Base-by-base conservation (phyloP, 1,284 basidiomycete species). In the Boletus semigastroideus region DNA sequence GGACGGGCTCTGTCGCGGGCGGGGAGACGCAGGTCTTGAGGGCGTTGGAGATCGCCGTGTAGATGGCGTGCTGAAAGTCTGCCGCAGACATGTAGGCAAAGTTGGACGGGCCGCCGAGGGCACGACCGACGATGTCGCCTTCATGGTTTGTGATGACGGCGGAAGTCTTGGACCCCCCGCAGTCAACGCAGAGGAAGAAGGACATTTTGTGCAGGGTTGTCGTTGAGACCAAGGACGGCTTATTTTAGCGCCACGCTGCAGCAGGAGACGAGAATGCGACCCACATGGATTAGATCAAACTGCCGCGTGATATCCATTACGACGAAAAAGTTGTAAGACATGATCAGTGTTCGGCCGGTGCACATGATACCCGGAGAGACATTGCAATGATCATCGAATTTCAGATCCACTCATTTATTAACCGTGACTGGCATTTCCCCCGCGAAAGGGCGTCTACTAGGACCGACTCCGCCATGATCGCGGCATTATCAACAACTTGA, bases 121-220 rank as follows among this genome's bases (percentile, higher is more conserved):
- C 85, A 31, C 83, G 82, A 1, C 79, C 85, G 44, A 88, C 54
- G 61, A 89, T 75, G 3, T 70, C 69, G 49, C 88, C 86, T 5
- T 74, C 55, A 20, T 62, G 60, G 62, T 84, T 75, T 53, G 74
- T 74, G 64, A 92, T 79, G 55, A 80, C 87, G 10, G 79, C 86
- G 22, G 84, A 79, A 8, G 89, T 90, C 74, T 92, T 92, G 42
- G 87, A 87, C 19, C 87, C 90, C 31, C 90, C 90, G 56, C 89
- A 91, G 68, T 92, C 88, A 54, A 87, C 82, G 62, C 86, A 90
- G 56, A 92, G 82, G 64, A 80, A 87, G 59, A 87, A 73, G 9
- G 82, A 70, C 82, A 84, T 80, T n/a, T n/a, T n/a, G 30, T 27
- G 17, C 5, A 13, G 36, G 27, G 9, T 31, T 19, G 42, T n/a